These are phyloP conservation scores for Kwoniella heveanensis DNA, from an alignment of 768 basidiomycete species.

Conservation along the genomic window DNA sequence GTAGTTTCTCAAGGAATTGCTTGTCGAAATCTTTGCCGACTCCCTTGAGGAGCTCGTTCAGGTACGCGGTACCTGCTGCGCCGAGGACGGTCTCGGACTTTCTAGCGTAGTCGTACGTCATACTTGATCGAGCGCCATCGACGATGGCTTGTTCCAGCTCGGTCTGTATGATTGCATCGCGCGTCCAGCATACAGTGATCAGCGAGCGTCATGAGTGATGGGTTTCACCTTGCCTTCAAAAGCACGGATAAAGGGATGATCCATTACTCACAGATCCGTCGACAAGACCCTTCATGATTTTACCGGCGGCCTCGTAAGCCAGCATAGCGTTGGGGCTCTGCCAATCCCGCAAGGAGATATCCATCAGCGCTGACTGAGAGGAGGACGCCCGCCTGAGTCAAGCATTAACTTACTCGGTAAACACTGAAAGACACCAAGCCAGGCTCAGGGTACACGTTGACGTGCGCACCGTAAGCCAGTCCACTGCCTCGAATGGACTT, in stretches of 20 bases:
- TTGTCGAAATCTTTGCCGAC: slow-evolving; percentile 73
- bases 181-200: not conserved
- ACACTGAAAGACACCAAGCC: slow-evolving; percentile 75
- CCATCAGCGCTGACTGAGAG: no score
- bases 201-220: no score
- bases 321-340: slow-evolving; percentile 59
- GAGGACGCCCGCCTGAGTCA: no score
- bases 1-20: slow-evolving; percentile 59
- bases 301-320: slow-evolving; percentile 78
- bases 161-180: slow-evolving; percentile 3
- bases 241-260: not conserved
- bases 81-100: slow-evolving; percentile 80
- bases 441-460: slow-evolving; percentile 72
- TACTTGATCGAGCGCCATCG: slow-evolving; percentile 87
- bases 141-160: slow-evolving; percentile 68
- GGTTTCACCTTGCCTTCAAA: no score
- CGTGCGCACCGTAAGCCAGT: slow-evolving; percentile 86
- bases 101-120: slow-evolving; percentile 80
- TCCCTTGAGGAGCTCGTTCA: slow-evolving; percentile 86
- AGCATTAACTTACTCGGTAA: slow-evolving; percentile 61
- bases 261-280: slow-evolving; percentile 69
- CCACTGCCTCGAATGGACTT: slow-evolving; percentile 89
- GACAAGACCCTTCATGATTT: slow-evolving; percentile 74
- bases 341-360: no score
- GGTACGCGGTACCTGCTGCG: slow-evolving; percentile 80